These are phyloP conservation scores for Lithocarpus polystachyus DNA, from an alignment of 306 rosid genomes.

Conservation along the genomic window DNA sequence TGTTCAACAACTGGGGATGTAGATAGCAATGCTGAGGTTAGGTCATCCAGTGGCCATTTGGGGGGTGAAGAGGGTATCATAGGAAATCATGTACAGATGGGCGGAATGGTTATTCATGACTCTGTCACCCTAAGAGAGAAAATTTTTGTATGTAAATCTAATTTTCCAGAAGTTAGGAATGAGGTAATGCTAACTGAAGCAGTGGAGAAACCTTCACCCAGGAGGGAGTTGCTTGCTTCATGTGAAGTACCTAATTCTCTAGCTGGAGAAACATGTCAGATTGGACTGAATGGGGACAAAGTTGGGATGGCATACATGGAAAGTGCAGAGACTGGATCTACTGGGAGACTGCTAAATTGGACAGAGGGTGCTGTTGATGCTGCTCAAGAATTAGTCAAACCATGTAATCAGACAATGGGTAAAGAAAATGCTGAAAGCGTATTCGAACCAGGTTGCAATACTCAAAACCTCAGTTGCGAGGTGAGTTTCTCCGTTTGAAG, in stretches of 20 bases:
- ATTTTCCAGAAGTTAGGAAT: slow-evolving; percentile 26
- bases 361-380: slow-evolving; percentile 41
- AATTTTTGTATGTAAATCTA: slow-evolving; percentile 19
- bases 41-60: slow-evolving; percentile 37
- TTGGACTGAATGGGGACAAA: slow-evolving; percentile 34
- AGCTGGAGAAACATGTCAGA: slow-evolving; percentile 50
- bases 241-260: slow-evolving; percentile 47
- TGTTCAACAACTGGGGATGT: slow-evolving; percentile 29
- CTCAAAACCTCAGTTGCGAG: slow-evolving; percentile 67
- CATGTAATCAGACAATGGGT: slow-evolving; percentile 36
- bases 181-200: slow-evolving; percentile 57
- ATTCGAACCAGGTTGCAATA: slow-evolving; percentile 39
- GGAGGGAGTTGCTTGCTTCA: slow-evolving; percentile 35
- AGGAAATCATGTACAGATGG: slow-evolving; percentile 21
- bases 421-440: slow-evolving; percentile 48
- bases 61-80: slow-evolving; percentile 32
- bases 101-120: slow-evolving; percentile 30
- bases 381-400: slow-evolving; percentile 43
- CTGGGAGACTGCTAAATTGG: slow-evolving; percentile 36
- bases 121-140: slow-evolving; percentile 25
- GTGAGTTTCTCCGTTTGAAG: slow-evolving; percentile 81
- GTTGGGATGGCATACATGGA: slow-evolving; percentile 41
- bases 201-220: slow-evolving; percentile 33
- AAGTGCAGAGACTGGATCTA: slow-evolving; percentile 31
- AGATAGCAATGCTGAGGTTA: slow-evolving; percentile 35